Evolutionary conservation across 176 grass and related monocot genomes (phyloP).

Genomic region (bread wheat (Triticum aestivum)): DNA sequence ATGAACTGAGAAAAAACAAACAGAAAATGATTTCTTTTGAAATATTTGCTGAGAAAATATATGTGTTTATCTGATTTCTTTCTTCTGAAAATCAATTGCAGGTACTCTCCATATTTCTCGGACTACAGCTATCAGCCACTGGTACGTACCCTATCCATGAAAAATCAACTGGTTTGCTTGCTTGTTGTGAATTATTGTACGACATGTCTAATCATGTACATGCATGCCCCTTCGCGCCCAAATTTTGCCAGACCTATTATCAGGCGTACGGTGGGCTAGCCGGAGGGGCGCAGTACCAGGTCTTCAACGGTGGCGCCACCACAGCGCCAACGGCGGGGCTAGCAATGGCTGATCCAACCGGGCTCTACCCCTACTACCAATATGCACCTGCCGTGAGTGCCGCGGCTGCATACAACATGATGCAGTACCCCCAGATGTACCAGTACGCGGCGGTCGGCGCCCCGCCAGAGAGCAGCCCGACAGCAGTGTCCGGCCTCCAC

Average conservation of each 20-base stretch:
- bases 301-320: neutral
- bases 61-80: neutral
- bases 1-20: neutral
- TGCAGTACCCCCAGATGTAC: conserved; percentile 45
- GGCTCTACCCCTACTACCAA: conserved; percentile 35
- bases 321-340: neutral
- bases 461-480: neutral
- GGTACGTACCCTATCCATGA: neutral
- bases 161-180: neutral
- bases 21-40: too few species aligned
- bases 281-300: conserved; percentile 29
- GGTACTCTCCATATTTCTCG: conserved; percentile 44
- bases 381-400: neutral
- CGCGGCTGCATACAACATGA: neutral
- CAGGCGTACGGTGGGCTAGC: conserved; percentile 4
- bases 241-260: conserved; percentile 29
- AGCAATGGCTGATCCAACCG: conserved; percentile 20
- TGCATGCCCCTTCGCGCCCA: neutral
- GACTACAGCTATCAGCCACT: conserved; percentile 36
- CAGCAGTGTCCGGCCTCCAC: conserved; percentile 9
- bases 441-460: conserved; percentile 1
- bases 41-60: neutral
- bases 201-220: neutral
- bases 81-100: conserved; percentile 21
- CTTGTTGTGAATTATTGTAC: neutral